A percentile compares a stretch with the other conserved stretches of the same genome.
phyloP scores from a whole-genome alignment of 163 green algal species.

The Scenedesmus sp. region DNA sequence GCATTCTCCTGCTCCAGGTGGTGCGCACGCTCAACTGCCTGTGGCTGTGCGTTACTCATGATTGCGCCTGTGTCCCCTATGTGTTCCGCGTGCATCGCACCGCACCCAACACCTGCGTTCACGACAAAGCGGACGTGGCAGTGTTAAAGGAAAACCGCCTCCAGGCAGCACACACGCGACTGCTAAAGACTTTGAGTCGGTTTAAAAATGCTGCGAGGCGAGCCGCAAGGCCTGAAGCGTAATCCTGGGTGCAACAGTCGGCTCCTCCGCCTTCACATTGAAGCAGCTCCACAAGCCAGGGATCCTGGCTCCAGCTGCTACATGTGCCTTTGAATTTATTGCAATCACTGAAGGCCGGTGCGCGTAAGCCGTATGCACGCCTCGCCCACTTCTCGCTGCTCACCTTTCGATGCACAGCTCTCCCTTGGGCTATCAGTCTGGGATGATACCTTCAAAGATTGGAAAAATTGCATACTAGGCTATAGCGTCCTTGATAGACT shows the following conservation, averaged over 20 bases:
- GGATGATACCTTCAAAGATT: background rate
- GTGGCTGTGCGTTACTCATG: background rate
- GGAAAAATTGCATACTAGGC: background rate
- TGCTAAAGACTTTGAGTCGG: background rate
- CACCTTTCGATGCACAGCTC: background rate
- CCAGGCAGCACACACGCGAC: background rate
- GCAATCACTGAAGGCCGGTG: background rate
- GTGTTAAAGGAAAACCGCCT: background rate
- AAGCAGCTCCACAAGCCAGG: background rate
- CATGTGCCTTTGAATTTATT: background rate
- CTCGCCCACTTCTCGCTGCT: background rate
- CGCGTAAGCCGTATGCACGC: background rate
- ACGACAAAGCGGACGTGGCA: slow-evolving; percentile 17
- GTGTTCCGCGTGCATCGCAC: background rate
- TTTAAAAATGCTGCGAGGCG: background rate
- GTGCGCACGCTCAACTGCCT: slow-evolving; percentile 5
- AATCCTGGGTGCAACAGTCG: slow-evolving; percentile 3
- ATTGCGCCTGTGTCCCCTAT: background rate
- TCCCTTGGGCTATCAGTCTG: slow-evolving; percentile 1
- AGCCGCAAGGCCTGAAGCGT: background rate
- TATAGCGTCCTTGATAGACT: background rate
- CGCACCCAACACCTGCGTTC: slow-evolving; percentile 4
- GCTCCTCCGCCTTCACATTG: background rate
- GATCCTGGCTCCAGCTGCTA: background rate
- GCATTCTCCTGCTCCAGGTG: slow-evolving; percentile 26